Conservation (phyloP, 2,329 filamentous ascomycete genomes). For the Leptographium wingfieldii region DNA sequence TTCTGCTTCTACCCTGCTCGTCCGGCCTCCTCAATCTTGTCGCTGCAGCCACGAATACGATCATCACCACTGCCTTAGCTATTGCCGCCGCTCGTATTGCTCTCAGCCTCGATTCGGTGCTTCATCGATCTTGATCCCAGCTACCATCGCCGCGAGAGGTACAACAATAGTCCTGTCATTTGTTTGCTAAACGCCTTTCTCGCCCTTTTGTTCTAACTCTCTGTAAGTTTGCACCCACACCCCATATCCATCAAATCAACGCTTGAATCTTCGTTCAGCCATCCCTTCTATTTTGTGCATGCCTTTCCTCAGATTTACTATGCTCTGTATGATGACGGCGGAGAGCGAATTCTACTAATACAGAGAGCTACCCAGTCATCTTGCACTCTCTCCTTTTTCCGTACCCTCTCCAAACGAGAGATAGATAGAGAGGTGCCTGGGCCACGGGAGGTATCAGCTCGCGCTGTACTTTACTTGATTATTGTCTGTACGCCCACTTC, state of each 20-base stretch:
- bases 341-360: not conserved
- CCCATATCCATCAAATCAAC: not conserved
- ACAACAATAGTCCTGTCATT: not conserved
- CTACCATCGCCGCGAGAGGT: not conserved
- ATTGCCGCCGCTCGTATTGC: not conserved
- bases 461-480: not conserved
- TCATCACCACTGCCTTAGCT: not conserved
- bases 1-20: not conserved
- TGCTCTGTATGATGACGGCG: too few relatives aligned
- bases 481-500: not conserved
- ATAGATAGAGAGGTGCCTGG: not conserved
- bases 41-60: not conserved
- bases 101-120: not conserved
- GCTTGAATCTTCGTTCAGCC: not conserved
- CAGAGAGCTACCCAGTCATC: not conserved
- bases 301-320: too few relatives aligned
- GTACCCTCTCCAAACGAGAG: not conserved
- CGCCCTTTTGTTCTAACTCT: not conserved
- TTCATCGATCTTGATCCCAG: not conserved
- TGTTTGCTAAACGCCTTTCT: not conserved
- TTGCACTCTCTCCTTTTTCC: not conserved
- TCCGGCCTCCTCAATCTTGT: not conserved
- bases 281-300: not conserved
- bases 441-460: not conserved
- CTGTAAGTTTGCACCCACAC: not conserved